phyloP scores from a whole-genome alignment of 441 rosid species.

The Euphorbia corollata region DNA sequence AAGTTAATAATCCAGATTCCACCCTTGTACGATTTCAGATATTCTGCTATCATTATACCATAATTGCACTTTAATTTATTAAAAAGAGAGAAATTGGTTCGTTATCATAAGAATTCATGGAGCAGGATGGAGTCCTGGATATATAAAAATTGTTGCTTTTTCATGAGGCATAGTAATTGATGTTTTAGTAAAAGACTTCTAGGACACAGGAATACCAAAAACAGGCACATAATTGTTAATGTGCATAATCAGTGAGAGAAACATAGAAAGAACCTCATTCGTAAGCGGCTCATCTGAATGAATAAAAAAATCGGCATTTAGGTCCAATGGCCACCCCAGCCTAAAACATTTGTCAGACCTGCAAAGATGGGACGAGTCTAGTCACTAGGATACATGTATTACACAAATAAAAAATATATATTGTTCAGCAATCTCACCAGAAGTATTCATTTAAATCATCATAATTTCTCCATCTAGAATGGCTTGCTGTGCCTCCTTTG shows the following conservation, averaged over 20 bases:
- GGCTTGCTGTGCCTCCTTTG: constrained; percentile 79
- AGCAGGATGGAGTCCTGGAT: not conserved
- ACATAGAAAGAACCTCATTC: constrained; percentile 34
- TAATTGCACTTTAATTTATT: not conserved
- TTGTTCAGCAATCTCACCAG: constrained; percentile 48
- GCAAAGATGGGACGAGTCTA: constrained; percentile 17
- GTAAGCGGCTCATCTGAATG: constrained; percentile 41
- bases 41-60: not conserved
- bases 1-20: not conserved
- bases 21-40: not conserved
- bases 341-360: constrained; percentile 79
- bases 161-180: not conserved
- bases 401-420: constrained; percentile 12
- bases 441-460: constrained; percentile 97
- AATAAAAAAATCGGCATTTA: constrained; percentile 61
- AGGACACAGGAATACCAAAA: not conserved
- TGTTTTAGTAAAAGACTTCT: not conserved
- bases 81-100: not conserved
- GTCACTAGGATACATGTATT: constrained; percentile 8
- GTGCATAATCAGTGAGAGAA: not conserved
- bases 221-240: not conserved
- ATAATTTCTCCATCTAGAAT: constrained; percentile 97
- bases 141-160: not conserved
- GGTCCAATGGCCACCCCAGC: constrained; percentile 71
- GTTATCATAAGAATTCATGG: not conserved